Evolutionary conservation across 805 yeast species (phyloP), one percentile per base, ranked within the genome.

Genomic region (Metschnikowia noctiluminum): DNA sequence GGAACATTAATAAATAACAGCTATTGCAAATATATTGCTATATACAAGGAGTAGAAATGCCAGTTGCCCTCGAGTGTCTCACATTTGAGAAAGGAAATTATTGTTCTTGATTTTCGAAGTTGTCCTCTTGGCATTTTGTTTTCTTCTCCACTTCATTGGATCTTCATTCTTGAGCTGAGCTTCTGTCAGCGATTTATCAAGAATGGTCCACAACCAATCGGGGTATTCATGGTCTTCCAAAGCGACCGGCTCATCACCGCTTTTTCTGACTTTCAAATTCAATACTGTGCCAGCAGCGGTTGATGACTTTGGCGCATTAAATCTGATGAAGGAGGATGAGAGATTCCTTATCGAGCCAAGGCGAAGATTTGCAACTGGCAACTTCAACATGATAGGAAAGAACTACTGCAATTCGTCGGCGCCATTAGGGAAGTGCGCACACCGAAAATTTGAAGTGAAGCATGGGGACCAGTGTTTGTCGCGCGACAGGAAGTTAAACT

Each of bases 141-240:
- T 87, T 51, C 69, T 71, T 62, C 86, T 80, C 66, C 92, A 87
- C 55, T 76, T 76, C 70, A 78, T 78, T 43, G 84, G 74, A 37
- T 89, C 88, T 48, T 80, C 80, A 26, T 73, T 74, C 43, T 79
- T 82, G 35, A 85, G 73, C 55, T 78, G 73, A 28, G 73, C 78
- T 48, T 76, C 72, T 60, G 80, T 83, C n/a, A 79, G 79, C 35
- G 79, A 78, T 44, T 78, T 72, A 65, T 91, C 96, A 31, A 90
- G 77, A 42, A 88, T 73, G 6, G 78, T 80, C 98, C 98, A 94
- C 45, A 92, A 76, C 99, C 99, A 92, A 40, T 78, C 87, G 6
- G 99, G 99, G 63, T 92, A 92, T 60, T 91, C 96, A 35, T 74
- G 74, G 64, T 94, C 98, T 52, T 85, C 89, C 46, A 86, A 67